Conservation (phyloP, 2,329 filamentous ascomycete species). For the Aureobasidium namibiae region DNA sequence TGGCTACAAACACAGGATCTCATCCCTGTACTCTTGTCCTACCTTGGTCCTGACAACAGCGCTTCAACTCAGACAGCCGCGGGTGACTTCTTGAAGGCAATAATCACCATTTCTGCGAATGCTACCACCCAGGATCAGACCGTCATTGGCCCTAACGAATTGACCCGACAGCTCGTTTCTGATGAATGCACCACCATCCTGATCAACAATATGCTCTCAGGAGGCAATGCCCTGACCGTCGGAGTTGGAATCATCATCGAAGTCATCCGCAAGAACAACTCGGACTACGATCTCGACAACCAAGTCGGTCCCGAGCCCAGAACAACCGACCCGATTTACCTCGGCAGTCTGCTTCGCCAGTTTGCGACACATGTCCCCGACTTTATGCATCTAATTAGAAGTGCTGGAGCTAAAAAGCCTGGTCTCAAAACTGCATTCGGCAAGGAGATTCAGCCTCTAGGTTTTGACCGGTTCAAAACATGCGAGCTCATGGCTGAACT, state of each 20-base stretch:
- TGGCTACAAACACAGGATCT: constrained; percentile 89
- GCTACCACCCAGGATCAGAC: constrained; percentile 96
- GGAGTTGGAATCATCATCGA: constrained; percentile 97
- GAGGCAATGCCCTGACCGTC: constrained; percentile 89
- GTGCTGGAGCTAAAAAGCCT: constrained; percentile 63
- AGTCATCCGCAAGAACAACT: constrained; percentile 98
- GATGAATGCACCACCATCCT: constrained; percentile 72
- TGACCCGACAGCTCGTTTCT: constrained; percentile 91
- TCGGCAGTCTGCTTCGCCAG: constrained; percentile 78
- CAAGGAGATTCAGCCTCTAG: constrained; percentile 81
- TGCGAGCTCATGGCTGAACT: constrained; percentile 98
- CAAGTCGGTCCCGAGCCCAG: constrained; percentile 69
- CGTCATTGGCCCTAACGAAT: constrained; percentile 96
- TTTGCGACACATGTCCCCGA: constrained; percentile 89
- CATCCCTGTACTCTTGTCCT: constrained; percentile 78
- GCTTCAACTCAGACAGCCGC: constrained; percentile 93
- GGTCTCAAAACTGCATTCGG: constrained; percentile 83
- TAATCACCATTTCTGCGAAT: constrained; percentile 97
- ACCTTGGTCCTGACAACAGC: constrained; percentile 74
- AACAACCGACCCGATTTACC: constrained; percentile 91
- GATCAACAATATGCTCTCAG: constrained; percentile 85
- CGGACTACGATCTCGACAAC: constrained; percentile 92
- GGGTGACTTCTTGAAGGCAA: constrained; percentile 95
- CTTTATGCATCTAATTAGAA: constrained; percentile 86
- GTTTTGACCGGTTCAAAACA: constrained; percentile 97